Conservation (phyloP, 345 rosid species). For the Reutealis trisperma region DNA sequence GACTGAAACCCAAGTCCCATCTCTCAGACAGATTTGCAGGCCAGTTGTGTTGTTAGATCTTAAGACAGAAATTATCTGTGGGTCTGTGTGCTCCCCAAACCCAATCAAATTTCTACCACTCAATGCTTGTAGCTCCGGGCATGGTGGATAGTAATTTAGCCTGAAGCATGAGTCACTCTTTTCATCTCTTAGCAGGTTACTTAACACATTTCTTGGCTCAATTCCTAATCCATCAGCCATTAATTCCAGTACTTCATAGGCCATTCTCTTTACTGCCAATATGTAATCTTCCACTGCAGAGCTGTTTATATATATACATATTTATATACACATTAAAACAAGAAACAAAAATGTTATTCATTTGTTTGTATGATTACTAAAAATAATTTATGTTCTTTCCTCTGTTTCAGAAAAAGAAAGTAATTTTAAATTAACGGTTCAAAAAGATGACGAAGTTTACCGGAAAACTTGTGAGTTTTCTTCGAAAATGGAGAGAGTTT, state of each 20-base stretch:
- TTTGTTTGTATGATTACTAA: neutral
- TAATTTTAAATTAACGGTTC: neutral
- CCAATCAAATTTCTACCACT: slow-evolving; percentile 47
- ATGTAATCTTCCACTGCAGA: slow-evolving; percentile 38
- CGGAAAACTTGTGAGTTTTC: slow-evolving; percentile 48
- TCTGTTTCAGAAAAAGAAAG: slow-evolving; percentile 7
- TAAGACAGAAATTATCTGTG: slow-evolving; percentile 58
- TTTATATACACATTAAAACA: neutral
- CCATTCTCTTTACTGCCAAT: slow-evolving; percentile 35
- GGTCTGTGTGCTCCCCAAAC: slow-evolving; percentile 72
- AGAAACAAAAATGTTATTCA: neutral
- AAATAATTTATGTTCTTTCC: neutral
- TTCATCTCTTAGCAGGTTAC: slow-evolving; percentile 32
- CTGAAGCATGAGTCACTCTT: slow-evolving; percentile 56
- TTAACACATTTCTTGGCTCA: slow-evolving; percentile 31
- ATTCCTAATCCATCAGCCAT: slow-evolving; percentile 39
- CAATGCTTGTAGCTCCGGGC: slow-evolving; percentile 41
- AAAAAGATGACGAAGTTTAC: slow-evolving; percentile 27
- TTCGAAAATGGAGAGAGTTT: slow-evolving; percentile 34
- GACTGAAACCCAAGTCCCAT: slow-evolving; percentile 57
- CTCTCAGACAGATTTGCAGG: slow-evolving; percentile 49
- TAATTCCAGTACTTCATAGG: slow-evolving; percentile 29
- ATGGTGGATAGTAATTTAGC: slow-evolving; percentile 58
- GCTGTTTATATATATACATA: neutral
- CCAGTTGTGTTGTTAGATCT: slow-evolving; percentile 64